Evolutionary conservation across 2,329 filamentous ascomycete genomes (phyloP), one percentile per base, ranked within the genome.

Genomic region (Fusarium paranaense): DNA sequence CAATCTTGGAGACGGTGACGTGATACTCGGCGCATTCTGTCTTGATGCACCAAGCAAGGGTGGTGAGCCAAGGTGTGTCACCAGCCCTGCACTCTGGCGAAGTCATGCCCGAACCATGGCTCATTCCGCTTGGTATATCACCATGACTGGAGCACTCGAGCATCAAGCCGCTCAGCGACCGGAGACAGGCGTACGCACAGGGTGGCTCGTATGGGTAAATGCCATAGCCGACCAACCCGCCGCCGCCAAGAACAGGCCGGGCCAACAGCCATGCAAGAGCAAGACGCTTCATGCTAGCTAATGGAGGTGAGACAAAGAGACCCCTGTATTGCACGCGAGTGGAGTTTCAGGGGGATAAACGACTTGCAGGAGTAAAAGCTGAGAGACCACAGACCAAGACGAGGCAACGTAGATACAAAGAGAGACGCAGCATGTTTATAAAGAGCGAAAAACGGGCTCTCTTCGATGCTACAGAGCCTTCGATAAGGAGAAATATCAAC

Each of bases 31-130:
- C 22, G 6, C 65, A 67, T 6, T 33, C 32, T 4, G 42, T n/a
- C 42, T 68, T n/a, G 22, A 67, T 50, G 13, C 68, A 70, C 64
- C 54, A 64, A 7, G 68, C 68, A 10, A 67, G 27, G 10, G 59
- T 60, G 9, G 60, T 67, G 5, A 70, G 59, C 40, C 59, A 70
- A 11, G 64, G 33, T 0, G 18, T 58, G 37, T 67, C 38, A 11
- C 18, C 25, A 2, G 64, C 68, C 8, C 45, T 54, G 14, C 68
- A 70, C 4, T 27, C 9, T 22, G 59, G n/a, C 8, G 68, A 67
- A 16, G 68, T 54, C 30, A 56, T 56, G 4, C 64, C 60, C 2
- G 30, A 7, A 3, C 42, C 56, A 9, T 22, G 52, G 9, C 66
- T 54, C 52, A 56, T 56, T 9, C 58, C 59, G 9, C 20, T 60